phyloP scores from a whole-genome alignment of 2,329 filamentous ascomycete species.

The Dactylella cylindrospora region DNA sequence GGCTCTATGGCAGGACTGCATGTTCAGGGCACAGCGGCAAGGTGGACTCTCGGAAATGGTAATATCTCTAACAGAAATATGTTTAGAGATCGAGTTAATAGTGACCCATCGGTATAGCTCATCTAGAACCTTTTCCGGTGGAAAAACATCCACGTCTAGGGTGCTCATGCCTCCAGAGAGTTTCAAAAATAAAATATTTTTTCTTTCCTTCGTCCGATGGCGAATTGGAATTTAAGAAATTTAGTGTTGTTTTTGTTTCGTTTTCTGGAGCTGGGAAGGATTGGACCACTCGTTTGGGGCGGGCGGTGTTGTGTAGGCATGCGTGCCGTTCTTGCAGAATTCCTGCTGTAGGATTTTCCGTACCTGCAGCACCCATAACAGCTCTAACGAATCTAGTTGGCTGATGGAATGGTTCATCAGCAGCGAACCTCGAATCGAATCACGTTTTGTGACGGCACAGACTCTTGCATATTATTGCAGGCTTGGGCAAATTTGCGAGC shows the following conservation, averaged over 20 bases:
- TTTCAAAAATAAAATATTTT: no score
- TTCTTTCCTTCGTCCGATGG: not conserved
- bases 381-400: constrained; percentile 9
- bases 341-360: constrained; percentile 22
- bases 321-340: constrained; percentile 37
- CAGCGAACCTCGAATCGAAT: constrained; percentile 7
- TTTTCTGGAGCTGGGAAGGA: constrained; percentile 20
- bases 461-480: constrained; percentile 35
- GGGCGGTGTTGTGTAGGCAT: no score
- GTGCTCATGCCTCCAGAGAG: constrained; percentile 17
- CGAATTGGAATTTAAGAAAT: not conserved
- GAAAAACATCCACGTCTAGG: constrained; percentile 7
- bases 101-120: constrained; percentile 5
- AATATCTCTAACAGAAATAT: constrained; percentile 20
- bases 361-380: constrained; percentile 31
- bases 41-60: constrained; percentile 37
- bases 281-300: constrained; percentile 18
- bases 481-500: constrained; percentile 36
- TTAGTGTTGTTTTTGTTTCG: constrained; percentile 45
- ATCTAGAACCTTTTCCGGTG: constrained; percentile 20
- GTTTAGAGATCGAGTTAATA: not conserved
- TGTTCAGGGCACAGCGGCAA: constrained; percentile 30
- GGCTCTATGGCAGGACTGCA: constrained; percentile 42
- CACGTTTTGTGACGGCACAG: constrained; percentile 35
- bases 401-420: constrained; percentile 8